phyloP scores from a whole-genome alignment of 1,284 basidiomycete genomes.

The Ganoderma sinense region DNA sequence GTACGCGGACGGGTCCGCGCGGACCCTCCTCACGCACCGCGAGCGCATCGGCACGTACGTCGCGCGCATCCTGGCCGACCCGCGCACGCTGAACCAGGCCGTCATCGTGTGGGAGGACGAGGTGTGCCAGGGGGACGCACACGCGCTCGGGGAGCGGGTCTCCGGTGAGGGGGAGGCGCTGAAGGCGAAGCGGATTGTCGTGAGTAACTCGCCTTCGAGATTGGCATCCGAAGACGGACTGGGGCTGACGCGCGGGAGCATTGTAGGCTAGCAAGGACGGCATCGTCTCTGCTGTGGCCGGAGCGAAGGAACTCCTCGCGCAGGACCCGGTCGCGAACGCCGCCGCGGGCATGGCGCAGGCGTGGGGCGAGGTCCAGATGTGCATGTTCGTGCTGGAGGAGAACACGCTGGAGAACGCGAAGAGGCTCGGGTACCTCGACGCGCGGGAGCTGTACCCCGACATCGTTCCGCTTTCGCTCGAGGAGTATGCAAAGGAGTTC shows the following conservation, averaged over 20 bases:
- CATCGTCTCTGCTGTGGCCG: slow-evolving; percentile 4
- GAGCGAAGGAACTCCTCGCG: slow-evolving; percentile 3
- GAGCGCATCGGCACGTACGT: slow-evolving; percentile 32
- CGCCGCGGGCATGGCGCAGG: not conserved
- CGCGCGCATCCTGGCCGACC: slow-evolving; percentile 34
- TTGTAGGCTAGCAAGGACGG: slow-evolving; percentile 24
- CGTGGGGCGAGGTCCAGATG: slow-evolving; percentile 25
- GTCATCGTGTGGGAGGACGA: slow-evolving; percentile 40
- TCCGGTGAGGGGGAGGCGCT: slow-evolving; percentile 27
- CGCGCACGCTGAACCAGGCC: slow-evolving; percentile 36
- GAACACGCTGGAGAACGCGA: slow-evolving; percentile 33
- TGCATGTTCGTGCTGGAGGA: slow-evolving; percentile 32
- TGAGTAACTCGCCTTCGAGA: too few species aligned
- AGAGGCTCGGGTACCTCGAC: slow-evolving; percentile 33
- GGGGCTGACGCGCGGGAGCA: too few species aligned
- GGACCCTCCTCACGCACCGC: slow-evolving; percentile 27
- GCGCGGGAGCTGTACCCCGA: slow-evolving; percentile 36
- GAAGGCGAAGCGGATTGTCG: slow-evolving; percentile 16
- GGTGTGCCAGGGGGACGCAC: slow-evolving; percentile 26
- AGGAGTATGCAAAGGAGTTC: slow-evolving; percentile 30
- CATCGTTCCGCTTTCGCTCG: slow-evolving; percentile 22
- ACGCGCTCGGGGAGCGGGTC: slow-evolving; percentile 24
- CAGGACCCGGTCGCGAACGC: slow-evolving; percentile 1
- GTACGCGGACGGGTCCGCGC: slow-evolving; percentile 24
- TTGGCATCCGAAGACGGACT: too few species aligned